Percentiles rank a stretch among this genome's conserved stretches.
These are phyloP conservation scores for Cladosporium cucumerinum DNA, from an alignment of 2,329 filamentous ascomycete species.

Conservation along the genomic window DNA sequence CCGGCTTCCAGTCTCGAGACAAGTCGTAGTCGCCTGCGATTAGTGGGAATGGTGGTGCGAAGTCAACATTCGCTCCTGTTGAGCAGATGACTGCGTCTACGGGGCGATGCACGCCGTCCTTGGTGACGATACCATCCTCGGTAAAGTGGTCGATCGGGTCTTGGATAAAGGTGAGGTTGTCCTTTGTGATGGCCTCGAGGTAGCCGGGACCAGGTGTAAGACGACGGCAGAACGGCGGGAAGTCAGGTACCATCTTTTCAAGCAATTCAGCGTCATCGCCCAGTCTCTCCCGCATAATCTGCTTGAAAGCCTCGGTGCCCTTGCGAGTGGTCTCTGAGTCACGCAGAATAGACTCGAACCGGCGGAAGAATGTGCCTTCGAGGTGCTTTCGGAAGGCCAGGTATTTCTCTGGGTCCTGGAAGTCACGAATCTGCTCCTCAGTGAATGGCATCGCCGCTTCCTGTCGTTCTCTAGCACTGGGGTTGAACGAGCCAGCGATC, in stretches of 20 bases:
- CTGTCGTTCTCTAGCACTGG: constrained; percentile 49
- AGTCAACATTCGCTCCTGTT: constrained; percentile 38
- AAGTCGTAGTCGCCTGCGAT: constrained; percentile 27
- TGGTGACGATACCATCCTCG: constrained; percentile 39
- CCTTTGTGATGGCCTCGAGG: constrained; percentile 47
- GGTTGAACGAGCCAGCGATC: constrained; percentile 62
- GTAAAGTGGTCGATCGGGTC: constrained; percentile 41
- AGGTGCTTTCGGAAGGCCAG: constrained; percentile 44
- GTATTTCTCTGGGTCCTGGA: constrained; percentile 61
- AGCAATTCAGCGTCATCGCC: constrained; percentile 37
- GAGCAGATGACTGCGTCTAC: constrained; percentile 46
- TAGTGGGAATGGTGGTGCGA: constrained; percentile 34
- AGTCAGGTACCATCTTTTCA: constrained; percentile 41
- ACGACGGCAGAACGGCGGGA: constrained; percentile 38
- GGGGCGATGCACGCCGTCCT: constrained; percentile 37
- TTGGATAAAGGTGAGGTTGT: constrained; percentile 47
- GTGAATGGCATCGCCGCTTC: constrained; percentile 55
- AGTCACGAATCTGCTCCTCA: constrained; percentile 53
- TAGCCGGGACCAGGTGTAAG: constrained; percentile 52
- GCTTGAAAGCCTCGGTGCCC: constrained; percentile 36
- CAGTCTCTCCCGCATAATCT: constrained; percentile 40
- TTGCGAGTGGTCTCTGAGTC: constrained; percentile 37
- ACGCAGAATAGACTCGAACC: constrained; percentile 38
- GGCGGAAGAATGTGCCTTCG: constrained; percentile 59
- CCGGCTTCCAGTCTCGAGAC: constrained; percentile 31